Base-by-base conservation (phyloP, 805 yeast genomes). In the Yamadazyma nakazawae region DNA sequence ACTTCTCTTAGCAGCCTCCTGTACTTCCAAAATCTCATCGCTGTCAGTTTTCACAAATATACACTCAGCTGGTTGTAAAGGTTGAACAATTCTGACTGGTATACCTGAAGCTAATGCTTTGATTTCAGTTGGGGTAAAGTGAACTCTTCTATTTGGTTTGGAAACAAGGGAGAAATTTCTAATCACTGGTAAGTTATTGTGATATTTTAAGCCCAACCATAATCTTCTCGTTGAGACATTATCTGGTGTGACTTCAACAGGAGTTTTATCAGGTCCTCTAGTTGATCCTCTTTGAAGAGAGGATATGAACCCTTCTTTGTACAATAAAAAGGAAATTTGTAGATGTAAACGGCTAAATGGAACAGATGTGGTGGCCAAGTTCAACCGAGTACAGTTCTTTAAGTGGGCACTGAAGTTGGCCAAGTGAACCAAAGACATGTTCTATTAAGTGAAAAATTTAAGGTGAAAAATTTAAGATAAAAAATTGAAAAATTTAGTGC, bases 121-220 rank as follows among this genome's bases (percentile, higher is more conserved):
- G 52, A 94, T 68, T 54, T 91, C 96, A 1, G 76, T 73, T 17
- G 74, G 67, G 1, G 76, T 68, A 56, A 90, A 80, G 53, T 74
- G 67, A 17, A 91, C 85, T 61, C 84, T 77, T 61, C 92, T 77
- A 58, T 84, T 88, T 34, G 99, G 98, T 59, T 85, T 90, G 38
- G 94, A 85, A 26, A 94, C 81, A 55, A 92, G 73, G 26, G 79
- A 75, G 57, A 90, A 79, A 46, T 80, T 77, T 54, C 81, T 76
- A 52, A 94, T 73, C 14, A 94, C 96, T 0, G 97, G 85, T 54
- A 75, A 72, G 59, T 84, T 81, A 53, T 88, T 80, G 60, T 92
- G 80, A 65, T 94, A 94, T 64, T 94, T 94, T 63, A 94, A 72
- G 2, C 91, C 95, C 17, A 94, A 65, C 99, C 99, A 94, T 42